Conservation (phyloP, 805 yeast species). For the Clavispora phyllophila region DNA sequence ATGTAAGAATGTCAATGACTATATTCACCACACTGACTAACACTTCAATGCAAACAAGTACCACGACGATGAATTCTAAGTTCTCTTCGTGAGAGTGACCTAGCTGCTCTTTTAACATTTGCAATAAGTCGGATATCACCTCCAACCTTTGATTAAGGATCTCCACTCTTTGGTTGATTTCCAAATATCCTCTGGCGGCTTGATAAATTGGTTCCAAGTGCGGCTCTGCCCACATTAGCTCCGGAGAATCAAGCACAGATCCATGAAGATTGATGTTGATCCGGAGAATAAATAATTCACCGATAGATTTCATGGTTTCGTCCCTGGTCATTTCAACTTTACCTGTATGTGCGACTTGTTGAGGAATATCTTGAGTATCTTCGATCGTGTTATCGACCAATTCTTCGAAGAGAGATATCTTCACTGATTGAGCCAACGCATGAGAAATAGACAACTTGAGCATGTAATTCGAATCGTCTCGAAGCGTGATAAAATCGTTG, state of each 20-base stretch:
- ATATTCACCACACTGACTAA: slow-evolving; percentile 82
- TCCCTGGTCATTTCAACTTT: slow-evolving; percentile 91
- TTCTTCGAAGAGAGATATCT: slow-evolving; percentile 92
- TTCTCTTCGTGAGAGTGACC: slow-evolving; percentile 93
- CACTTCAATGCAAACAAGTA: slow-evolving; percentile 88
- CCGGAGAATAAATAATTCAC: slow-evolving; percentile 85
- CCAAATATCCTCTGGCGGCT: slow-evolving; percentile 92
- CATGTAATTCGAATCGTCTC: slow-evolving; percentile 90
- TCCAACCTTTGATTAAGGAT: slow-evolving; percentile 87
- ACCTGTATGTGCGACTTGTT: slow-evolving; percentile 90
- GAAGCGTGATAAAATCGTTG: slow-evolving; percentile 87
- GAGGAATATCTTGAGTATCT: slow-evolving; percentile 96
- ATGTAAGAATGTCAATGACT: slow-evolving; percentile 48
- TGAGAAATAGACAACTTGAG: slow-evolving; percentile 88
- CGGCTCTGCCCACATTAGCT: slow-evolving; percentile 98
- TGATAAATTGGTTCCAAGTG: slow-evolving; percentile 96
- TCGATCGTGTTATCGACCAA: slow-evolving; percentile 94
- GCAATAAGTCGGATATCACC: slow-evolving; percentile 86
- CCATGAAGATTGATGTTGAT: slow-evolving; percentile 81
- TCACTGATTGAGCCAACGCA: slow-evolving; percentile 93
- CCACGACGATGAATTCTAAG: slow-evolving; percentile 84
- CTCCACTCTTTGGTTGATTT: slow-evolving; percentile 90
- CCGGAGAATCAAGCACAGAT: slow-evolving; percentile 91
- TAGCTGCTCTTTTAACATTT: slow-evolving; percentile 94
- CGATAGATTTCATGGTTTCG: slow-evolving; percentile 95